Base-by-base conservation (phyloP, 2,329 filamentous ascomycete species). In the Xylaria multiplex region DNA sequence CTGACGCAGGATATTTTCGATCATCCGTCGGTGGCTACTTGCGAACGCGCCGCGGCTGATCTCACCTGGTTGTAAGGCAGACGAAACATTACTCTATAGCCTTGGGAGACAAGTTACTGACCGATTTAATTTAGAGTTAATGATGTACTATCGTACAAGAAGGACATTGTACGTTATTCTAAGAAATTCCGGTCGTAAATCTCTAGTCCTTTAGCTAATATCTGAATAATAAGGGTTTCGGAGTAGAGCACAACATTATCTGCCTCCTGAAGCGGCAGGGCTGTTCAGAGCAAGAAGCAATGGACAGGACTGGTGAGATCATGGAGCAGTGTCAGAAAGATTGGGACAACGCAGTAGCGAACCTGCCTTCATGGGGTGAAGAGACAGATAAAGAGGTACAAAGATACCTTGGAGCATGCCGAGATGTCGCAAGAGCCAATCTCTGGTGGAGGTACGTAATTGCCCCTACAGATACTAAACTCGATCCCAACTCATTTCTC, bases 171-270 rank as follows among this genome's bases (percentile, higher is more conserved):
- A 52, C 57, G 60, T 35, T 13, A 27, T 30, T 37, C 5, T 27
- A 2, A 27, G 27, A 40, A 37, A 24, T 14, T 16, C 13, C 14
- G 2, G 30, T 4, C n/a, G 6, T 6, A 45, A 14, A 19, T 2
- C 16, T 53, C 6, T 6, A 40, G 7, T 16, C 16, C 5, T 11
- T 40, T 14, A 32, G n/a, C 59, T 61, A 48, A 57, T 35, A n/a
- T 13, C 37, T 14, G 4, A 27, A 43, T 42, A 7, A 4, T 2
- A n/a, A 63, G 60, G 60, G 35, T 43, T 63, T 57, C 14, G 60
- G 60, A n/a, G 60, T 63, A 24, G 60, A 63, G 42, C 60, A 63
- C 16, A 63, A 63, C 32, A 42, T 63, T 7, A 57, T 63, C 11
- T 56, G 60, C 14, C 37, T 63, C 9, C 22, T 55, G 4, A 63